phyloP scores from a whole-genome alignment of 2,329 filamentous ascomycete species.

The Chaetomium sp. region DNA sequence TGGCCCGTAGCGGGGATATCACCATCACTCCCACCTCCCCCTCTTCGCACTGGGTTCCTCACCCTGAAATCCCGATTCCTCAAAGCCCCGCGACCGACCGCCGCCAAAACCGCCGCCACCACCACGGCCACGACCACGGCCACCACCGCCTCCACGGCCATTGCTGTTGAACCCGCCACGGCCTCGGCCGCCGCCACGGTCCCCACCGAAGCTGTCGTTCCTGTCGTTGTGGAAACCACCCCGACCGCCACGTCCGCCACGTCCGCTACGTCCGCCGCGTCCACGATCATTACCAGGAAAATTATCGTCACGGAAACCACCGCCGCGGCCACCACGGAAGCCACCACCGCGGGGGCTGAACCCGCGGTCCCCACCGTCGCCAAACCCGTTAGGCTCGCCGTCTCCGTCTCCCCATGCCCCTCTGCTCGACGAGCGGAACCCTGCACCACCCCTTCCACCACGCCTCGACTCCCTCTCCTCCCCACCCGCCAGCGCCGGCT shows the following conservation, averaged over 20 bases:
- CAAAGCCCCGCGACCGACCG: neutral
- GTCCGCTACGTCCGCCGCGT: too few species aligned
- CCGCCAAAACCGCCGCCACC: neutral
- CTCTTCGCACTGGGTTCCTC: constrained; percentile 16
- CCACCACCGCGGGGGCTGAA: too few species aligned
- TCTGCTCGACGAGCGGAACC: neutral
- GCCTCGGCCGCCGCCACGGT: neutral
- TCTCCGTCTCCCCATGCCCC: neutral
- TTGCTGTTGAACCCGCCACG: neutral
- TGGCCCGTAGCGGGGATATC: neutral
- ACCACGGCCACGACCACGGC: neutral
- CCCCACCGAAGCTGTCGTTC: neutral
- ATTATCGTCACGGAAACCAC: too few species aligned
- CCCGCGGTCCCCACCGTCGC: neutral
- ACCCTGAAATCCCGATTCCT: constrained; percentile 1
- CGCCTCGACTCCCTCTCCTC: neutral
- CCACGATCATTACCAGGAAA: too few species aligned
- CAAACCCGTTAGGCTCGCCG: neutral
- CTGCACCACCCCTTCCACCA: too few species aligned
- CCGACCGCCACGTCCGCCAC: too few species aligned
- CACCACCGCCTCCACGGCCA: neutral
- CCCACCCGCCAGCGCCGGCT: too few species aligned
- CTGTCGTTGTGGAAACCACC: too few species aligned
- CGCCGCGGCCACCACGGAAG: too few species aligned
- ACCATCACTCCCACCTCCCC: constrained; percentile 5